Conservation (phyloP, 257 asterid species). For the Solanum sejunctum region DNA sequence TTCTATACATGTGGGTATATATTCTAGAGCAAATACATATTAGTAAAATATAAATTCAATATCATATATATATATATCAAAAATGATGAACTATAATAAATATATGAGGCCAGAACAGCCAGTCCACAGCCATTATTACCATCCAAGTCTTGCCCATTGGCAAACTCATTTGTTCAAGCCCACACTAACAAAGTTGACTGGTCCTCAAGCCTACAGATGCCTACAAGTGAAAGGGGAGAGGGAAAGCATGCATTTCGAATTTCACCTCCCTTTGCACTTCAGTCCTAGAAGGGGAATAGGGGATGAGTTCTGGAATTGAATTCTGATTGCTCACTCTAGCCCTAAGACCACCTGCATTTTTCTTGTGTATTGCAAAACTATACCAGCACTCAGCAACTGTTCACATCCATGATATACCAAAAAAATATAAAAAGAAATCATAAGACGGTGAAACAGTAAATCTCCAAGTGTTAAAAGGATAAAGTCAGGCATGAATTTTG, state of each 20-base stretch:
- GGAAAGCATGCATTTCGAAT: background rate
- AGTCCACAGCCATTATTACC: background rate
- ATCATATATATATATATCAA: background rate
- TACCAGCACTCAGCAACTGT: background rate
- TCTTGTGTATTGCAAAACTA: background rate
- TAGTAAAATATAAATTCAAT: background rate
- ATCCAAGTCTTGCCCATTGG: background rate
- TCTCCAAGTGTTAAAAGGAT: background rate
- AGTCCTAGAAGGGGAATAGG: background rate
- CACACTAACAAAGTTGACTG: background rate
- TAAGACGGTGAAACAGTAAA: background rate
- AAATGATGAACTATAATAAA: background rate
- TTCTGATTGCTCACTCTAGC: background rate
- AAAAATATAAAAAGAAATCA: background rate
- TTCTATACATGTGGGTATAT: background rate
- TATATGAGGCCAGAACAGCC: background rate
- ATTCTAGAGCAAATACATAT: background rate
- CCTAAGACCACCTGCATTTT: background rate
- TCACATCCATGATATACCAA: background rate
- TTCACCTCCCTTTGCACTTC: background rate
- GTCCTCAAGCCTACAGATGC: background rate
- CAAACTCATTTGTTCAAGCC: background rate
- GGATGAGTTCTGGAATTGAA: background rate
- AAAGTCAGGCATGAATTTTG: background rate
- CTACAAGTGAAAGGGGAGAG: background rate